Base-by-base conservation (phyloP, 352 stramenopile genomes). In the Pythium folliculosum region DNA sequence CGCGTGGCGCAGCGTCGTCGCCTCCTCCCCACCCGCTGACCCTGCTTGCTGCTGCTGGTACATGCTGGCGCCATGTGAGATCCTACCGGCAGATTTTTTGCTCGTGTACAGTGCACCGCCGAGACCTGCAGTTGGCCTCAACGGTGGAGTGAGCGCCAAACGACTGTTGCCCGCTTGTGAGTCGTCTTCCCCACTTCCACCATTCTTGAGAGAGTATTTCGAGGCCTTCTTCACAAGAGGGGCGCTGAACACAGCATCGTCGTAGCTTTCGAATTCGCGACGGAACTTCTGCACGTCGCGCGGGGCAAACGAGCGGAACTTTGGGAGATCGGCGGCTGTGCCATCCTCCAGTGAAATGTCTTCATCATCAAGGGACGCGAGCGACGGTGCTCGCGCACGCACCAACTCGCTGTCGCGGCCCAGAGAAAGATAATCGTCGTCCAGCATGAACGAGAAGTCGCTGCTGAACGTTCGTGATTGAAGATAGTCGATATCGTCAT, bases 321-420 rank as follows among this genome's bases (percentile, higher is more conserved):
- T 92, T 4, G 72, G 74, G 14, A 88, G 53, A 21, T 77, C 63
- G 0, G 76, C 74, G 1, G 71, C 70, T 32, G 77, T 71, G 23
- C 38, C 60, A 37, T 16, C 23, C 5, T 61, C 27, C 5, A 58
- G 38, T 6, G 30, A 10, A 1, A 54, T 17, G 13, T 65, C 53
- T 37, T 65, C 61, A 21, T 66, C 60, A 19, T 88, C 82, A 1
- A 80, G 72, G 8, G 75, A 87, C 1, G 72, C 60, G 30, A 93
- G 77, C 2, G 82, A 91, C 30, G 81, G 76, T 6, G 84, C 78
- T 1, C 84, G 79, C 13, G 80, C 78, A 17, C 84, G 80, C 27
- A 91, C 82, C 22, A 93, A 70, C 19, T 91, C 81, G 35, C 80
- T 90, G 49, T 89, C 77, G 16, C 86, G 80, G 9, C 78, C 82